Percentiles rank a stretch among this genome's conserved stretches.
Evolutionary conservation across 2,329 filamentous ascomycete genomes (phyloP).

Genomic region (Peltaster fructicola): DNA sequence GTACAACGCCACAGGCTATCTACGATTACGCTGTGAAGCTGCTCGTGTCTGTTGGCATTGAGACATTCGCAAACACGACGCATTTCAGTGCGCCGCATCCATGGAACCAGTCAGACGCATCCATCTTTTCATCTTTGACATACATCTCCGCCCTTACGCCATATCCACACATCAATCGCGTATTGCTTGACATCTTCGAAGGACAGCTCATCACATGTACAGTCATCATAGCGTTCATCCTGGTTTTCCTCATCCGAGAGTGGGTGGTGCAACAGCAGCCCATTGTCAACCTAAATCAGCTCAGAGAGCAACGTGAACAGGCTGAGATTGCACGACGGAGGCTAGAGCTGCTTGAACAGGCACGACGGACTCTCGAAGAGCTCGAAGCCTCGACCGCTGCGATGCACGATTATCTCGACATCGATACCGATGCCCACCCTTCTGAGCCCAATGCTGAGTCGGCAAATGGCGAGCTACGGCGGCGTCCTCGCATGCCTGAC

Average conservation of each 20-base stretch:
- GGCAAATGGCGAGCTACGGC: too few species aligned
- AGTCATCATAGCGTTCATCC: slow-evolving; percentile 82
- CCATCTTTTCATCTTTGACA: slow-evolving; percentile 15
- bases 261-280: slow-evolving; percentile 98
- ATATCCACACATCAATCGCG: slow-evolving; percentile 55
- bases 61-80: too few species aligned
- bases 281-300: slow-evolving; percentile 44
- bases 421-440: too few species aligned
- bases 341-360: slow-evolving; percentile 13
- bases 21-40: too few species aligned
- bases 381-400: slow-evolving; percentile 9
- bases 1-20: too few species aligned
- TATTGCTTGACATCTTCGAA: slow-evolving; percentile 69
- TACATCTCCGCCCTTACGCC: slow-evolving; percentile 48
- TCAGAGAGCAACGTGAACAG: slow-evolving; percentile 11
- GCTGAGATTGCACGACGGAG: slow-evolving; percentile 12
- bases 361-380: slow-evolving; percentile 10
- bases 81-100: too few species aligned
- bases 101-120: slow-evolving; percentile 9
- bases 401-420: too few species aligned
- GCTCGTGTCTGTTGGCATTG: too few species aligned
- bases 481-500: slow-evolving; percentile 28
- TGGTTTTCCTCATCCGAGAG: slow-evolving; percentile 92
- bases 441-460: too few species aligned
- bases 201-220: slow-evolving; percentile 85